Conservation (phyloP, 2,329 filamentous ascomycete genomes). For the Pezicula rhizophila region DNA sequence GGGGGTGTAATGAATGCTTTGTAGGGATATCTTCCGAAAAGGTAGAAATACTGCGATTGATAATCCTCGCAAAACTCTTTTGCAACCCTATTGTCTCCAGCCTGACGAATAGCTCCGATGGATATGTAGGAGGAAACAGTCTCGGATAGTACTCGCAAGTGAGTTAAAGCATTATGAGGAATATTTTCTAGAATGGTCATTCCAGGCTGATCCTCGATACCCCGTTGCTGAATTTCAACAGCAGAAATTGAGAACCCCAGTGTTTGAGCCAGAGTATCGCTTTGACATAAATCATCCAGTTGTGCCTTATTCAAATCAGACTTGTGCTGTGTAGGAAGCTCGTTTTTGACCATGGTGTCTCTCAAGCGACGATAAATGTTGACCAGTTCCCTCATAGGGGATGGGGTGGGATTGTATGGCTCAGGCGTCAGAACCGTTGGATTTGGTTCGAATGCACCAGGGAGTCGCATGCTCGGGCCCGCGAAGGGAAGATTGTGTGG, state of each 20-base stretch:
- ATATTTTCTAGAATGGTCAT: slow-evolving; percentile 77
- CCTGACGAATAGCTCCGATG: slow-evolving; percentile 61
- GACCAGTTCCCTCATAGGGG: slow-evolving; percentile 47
- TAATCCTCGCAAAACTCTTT: slow-evolving; percentile 63
- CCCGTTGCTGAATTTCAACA: slow-evolving; percentile 87
- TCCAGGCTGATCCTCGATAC: slow-evolving; percentile 66
- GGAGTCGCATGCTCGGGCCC: background rate
- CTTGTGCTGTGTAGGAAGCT: slow-evolving; percentile 36
- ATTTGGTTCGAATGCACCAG: background rate
- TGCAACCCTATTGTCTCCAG: slow-evolving; percentile 54
- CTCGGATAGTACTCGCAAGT: slow-evolving; percentile 82
- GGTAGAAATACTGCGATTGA: slow-evolving; percentile 66
- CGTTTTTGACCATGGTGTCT: slow-evolving; percentile 52
- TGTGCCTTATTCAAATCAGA: slow-evolving; percentile 3
- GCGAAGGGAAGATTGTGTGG: slow-evolving; percentile 1
- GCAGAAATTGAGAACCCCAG: slow-evolving; percentile 83
- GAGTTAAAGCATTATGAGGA: slow-evolving; percentile 75
- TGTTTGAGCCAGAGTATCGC: slow-evolving; percentile 56
- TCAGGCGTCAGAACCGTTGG: background rate
- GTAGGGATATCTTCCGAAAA: slow-evolving; percentile 44
- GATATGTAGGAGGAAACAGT: slow-evolving; percentile 81
- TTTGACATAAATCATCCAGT: slow-evolving; percentile 41
- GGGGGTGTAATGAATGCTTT: background rate
- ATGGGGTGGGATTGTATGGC: slow-evolving; percentile 32
- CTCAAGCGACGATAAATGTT: slow-evolving; percentile 54